Base-by-base conservation (phyloP, 192 early-diverging fungal species). In the Piromyces finnis region DNA sequence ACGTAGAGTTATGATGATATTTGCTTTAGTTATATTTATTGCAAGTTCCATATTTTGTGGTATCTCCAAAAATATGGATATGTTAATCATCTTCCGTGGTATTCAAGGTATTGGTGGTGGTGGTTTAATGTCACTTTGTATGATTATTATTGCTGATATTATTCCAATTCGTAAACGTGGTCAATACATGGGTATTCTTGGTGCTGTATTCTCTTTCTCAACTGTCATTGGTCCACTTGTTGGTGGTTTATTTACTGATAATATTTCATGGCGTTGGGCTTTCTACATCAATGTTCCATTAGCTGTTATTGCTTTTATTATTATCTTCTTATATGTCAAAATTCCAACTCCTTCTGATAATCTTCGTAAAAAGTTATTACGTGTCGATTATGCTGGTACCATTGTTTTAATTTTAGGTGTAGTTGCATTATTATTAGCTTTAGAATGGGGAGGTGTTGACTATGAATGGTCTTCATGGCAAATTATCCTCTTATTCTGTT, bases 121-220 rank as follows among this genome's bases (percentile, higher is more conserved):
- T 17, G 92, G 94, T 22, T 88, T 96, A 28, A 85, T 94, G 81
- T 83, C 90, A 6, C 83, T 93, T 82, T 91, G 93, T 16, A 87
- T 96, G 39, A 91, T 97, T 68, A 92, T 96, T 59, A 89, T 97
- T 35, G 87, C 94, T 6, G 97, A 97, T 82, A 88, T 98, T 79
- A 91, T 97, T 26, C 88, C 92, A 29, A 81, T 85, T 30, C 88
- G 92, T 35, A 90, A 97, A 80, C 87, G 94, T n/a, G 94, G 94
- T 36, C 95, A 94, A 83, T 96, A 93, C 84, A 91, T 95, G 84
- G 89, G 92, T n/a, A 83, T 91, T 12, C 82, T 91, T 17, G 88
- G 88, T 12, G 88, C 85, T 35, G 86, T 91, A 35, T 92, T 86
- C 81, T 88, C 88, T 0, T 78, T 93, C 15, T 88, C 92, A 0